These are phyloP conservation scores for Apium graveolens DNA, from an alignment of 129 eudicot genomes.

Conservation along the genomic window DNA sequence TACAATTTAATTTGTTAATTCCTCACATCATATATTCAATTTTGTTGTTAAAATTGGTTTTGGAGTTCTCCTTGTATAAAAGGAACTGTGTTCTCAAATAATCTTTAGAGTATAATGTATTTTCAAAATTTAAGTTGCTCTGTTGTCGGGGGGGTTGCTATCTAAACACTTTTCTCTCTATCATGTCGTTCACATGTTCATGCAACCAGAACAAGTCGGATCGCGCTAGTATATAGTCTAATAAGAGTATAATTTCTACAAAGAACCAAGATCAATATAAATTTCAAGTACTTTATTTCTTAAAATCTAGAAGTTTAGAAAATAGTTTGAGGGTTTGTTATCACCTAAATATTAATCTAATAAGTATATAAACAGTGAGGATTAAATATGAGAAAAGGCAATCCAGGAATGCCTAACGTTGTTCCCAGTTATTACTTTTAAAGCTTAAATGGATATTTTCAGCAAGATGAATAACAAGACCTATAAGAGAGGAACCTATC, in stretches of 20 bases:
- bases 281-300: background rate
- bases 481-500: background rate
- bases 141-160: too few species aligned
- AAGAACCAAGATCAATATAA: background rate
- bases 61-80: background rate
- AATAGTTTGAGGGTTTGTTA: background rate
- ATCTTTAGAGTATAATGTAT: background rate
- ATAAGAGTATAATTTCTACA: too few species aligned
- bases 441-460: background rate
- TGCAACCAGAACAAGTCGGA: background rate
- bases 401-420: background rate
- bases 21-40: too few species aligned
- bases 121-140: too few species aligned
- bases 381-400: background rate
- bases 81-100: too few species aligned
- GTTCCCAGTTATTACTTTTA: too few species aligned
- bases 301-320: background rate
- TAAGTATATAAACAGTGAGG: background rate
- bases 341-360: too few species aligned
- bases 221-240: background rate
- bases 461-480: background rate
- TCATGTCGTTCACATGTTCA: background rate
- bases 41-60: too few species aligned
- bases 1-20: too few species aligned
- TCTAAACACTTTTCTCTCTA: too few species aligned